These are phyloP conservation scores for Cryphonectria japonica DNA, from an alignment of 2,329 filamentous ascomycete species.

Conservation along the genomic window DNA sequence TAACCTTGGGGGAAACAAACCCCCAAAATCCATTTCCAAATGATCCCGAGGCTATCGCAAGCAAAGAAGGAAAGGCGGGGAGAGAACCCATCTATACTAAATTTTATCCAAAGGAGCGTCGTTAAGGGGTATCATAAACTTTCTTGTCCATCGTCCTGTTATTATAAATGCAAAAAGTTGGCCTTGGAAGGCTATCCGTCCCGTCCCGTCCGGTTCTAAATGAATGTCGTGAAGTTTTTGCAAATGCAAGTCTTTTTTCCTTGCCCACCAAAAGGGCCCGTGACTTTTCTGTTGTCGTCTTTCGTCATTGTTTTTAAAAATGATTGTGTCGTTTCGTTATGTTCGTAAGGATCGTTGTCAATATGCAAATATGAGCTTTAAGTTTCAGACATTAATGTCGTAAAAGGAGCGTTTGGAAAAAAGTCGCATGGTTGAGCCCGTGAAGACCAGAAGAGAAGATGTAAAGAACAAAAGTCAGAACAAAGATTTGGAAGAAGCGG, in stretches of 20 bases:
- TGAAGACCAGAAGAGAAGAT: not conserved
- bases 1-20: no score
- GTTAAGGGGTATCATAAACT: slow-evolving; percentile 15
- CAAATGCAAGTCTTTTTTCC: not conserved
- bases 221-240: slow-evolving; percentile 21
- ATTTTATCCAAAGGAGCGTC: not conserved
- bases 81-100: not conserved
- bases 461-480: not conserved
- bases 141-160: not conserved
- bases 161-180: not conserved
- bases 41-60: not conserved
- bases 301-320: not conserved
- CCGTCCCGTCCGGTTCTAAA: slow-evolving; percentile 7
- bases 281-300: not conserved
- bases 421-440: not conserved
- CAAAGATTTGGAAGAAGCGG: not conserved
- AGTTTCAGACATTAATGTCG: slow-evolving; percentile 16
- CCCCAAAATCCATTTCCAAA: not conserved
- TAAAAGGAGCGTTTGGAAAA: slow-evolving; percentile 21
- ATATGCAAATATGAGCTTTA: slow-evolving; percentile 5
- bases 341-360: slow-evolving; percentile 3
- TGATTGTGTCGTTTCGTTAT: not conserved
- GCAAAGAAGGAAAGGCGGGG: not conserved
- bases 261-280: not conserved
- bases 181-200: not conserved